Evolutionary conservation across 176 grass and related monocot species (phyloP).

Genomic region (Hyparrhenia diplandra): DNA sequence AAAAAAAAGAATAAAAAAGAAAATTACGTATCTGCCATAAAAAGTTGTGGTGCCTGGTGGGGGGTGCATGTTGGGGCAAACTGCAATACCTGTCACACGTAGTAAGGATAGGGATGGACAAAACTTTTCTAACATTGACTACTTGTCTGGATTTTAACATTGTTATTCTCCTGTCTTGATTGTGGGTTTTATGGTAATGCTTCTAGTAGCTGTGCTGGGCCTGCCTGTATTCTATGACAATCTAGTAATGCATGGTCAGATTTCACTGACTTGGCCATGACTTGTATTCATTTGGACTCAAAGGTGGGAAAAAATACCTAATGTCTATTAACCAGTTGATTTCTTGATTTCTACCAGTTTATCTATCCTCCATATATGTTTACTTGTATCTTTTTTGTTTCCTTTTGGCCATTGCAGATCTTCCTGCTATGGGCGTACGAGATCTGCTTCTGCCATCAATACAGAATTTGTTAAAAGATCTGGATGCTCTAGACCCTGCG

Average conservation of each 20-base stretch:
- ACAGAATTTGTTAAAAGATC: slow-evolving; percentile 81
- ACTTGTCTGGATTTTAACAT: not conserved
- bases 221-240: not conserved
- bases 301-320: not conserved
- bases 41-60: not conserved
- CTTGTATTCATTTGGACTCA: not conserved
- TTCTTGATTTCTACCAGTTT: not conserved
- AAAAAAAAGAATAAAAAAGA: not conserved
- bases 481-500: slow-evolving; percentile 82
- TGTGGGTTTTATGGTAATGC: not conserved
- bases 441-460: slow-evolving; percentile 86
- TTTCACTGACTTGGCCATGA: not conserved
- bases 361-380: not conserved
- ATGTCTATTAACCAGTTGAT: not conserved
- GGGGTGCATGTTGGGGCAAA: not conserved
- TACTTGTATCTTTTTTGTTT: not conserved
- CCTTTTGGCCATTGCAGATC: slow-evolving; percentile 49
- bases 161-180: not conserved
- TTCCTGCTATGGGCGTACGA: slow-evolving; percentile 62
- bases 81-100: not conserved
- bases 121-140: not conserved
- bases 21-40: not conserved
- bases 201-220: not conserved
- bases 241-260: slow-evolving; percentile 4
- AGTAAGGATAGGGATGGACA: not conserved